Evolutionary conservation across 1,139 yeast genomes (phyloP), one percentile per base, ranked within the genome.

Genomic region (Sugiyamaella castrensis): DNA sequence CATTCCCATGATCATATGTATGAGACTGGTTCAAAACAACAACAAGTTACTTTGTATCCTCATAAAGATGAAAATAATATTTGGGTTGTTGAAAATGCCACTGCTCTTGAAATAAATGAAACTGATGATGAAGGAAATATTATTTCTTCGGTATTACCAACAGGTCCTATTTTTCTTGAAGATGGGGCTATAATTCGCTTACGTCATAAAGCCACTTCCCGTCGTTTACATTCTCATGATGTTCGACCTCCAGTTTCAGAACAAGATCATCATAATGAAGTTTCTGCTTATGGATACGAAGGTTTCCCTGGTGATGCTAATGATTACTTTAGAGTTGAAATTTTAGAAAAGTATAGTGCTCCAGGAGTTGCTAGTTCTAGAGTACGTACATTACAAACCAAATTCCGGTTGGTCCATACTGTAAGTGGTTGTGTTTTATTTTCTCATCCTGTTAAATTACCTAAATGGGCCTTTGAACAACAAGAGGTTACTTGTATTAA

Each of bases 221-320:
- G 92, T 66, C 82, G 98, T 72, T 78, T 94, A 64, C 98, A 94
- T 69, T 87, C 98, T 27, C 98, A 94, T 66, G 98, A 92, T 67
- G 87, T 87, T 66, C 84, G 94, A 65, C 91, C 98, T 26, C 95
- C 97, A 15, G 95, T 91, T 27, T 77, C 91, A 54, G 91, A 84
- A 65, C 83, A 84, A 59, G 98, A 92, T 64, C 94, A 97, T 95
- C 95, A 89, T 71, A 87, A 87, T 70, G 99, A 94, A 72, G 95
- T 81, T 27, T 81, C 95, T 13, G 82, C 88, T 67, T 94, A 94
- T 65, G 99, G 99, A 15, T 87, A 71, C 64, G 87, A 84, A 44
- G 97, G 95, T 5, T 94, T 92, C 62, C 81, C 68, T 16, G 98
- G 98, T 64, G 98, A 94, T 71, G 87, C 91, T 56, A 94, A 94